phyloP scores from a whole-genome alignment of 2,329 filamentous ascomycete species.

The Stachybotrys chlorohalonatus region DNA sequence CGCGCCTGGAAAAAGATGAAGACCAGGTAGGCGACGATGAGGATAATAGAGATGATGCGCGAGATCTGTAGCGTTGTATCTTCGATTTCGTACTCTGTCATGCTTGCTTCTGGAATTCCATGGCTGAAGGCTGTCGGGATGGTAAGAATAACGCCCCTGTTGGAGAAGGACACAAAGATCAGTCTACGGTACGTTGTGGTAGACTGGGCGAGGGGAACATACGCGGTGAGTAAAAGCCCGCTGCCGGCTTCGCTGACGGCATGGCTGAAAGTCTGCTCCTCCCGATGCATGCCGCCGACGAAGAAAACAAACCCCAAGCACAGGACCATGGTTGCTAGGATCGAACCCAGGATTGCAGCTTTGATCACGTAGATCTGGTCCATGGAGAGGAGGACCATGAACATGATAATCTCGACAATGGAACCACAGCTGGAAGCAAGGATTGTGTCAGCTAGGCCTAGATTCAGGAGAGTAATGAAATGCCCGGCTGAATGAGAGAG shows the following conservation, averaged over 20 bases:
- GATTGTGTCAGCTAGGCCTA: conserved; percentile 3
- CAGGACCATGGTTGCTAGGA: conserved; percentile 71
- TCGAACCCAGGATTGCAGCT: conserved; percentile 74
- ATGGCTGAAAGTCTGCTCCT: conserved; percentile 64
- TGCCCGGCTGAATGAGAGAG: background rate
- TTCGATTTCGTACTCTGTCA: conserved; percentile 30
- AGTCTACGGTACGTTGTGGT: conserved; percentile 11
- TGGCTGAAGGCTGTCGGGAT: conserved; percentile 49
- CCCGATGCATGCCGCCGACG: conserved; percentile 58
- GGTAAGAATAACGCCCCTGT: conserved; percentile 24
- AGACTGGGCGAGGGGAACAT: conserved; percentile 32
- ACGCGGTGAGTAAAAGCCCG: conserved; percentile 68
- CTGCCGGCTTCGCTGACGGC: conserved; percentile 72
- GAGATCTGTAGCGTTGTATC: conserved; percentile 55
- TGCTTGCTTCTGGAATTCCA: conserved; percentile 22
- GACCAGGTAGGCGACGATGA: conserved; percentile 59
- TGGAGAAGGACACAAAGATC: background rate
- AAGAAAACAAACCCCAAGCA: conserved; percentile 78
- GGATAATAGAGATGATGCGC: conserved; percentile 59
- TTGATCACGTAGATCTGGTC: conserved; percentile 62
- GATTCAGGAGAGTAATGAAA: background rate
- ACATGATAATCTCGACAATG: conserved; percentile 73
- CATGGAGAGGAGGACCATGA: conserved; percentile 60
- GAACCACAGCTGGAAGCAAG: conserved; percentile 45
- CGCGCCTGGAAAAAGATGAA: conserved; percentile 67